These are phyloP conservation scores for Acacia pycnantha DNA, from an alignment of 331 rosid species.

Conservation along the genomic window DNA sequence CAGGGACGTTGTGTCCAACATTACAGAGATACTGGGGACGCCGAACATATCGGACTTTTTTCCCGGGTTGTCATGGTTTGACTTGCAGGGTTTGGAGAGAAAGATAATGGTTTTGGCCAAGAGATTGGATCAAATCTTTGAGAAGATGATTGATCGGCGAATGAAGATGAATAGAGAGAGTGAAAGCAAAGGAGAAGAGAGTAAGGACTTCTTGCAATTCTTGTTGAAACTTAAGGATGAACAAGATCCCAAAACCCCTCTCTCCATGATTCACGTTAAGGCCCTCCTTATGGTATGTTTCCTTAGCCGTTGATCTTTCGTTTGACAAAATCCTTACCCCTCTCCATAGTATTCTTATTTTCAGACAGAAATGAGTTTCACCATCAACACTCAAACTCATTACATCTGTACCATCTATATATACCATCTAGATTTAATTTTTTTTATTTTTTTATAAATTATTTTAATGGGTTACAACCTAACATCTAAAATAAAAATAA, in stretches of 20 bases:
- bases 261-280: constrained; percentile 53
- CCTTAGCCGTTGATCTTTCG: background rate
- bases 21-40: constrained; percentile 45
- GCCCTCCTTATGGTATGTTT: constrained; percentile 70
- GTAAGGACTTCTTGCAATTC: constrained; percentile 60
- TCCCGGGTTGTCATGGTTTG: constrained; percentile 72
- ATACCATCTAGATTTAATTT: too few species aligned
- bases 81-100: constrained; percentile 63
- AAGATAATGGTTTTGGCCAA: constrained; percentile 33
- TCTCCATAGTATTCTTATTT: too few species aligned
- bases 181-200: background rate
- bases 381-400: too few species aligned
- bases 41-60: constrained; percentile 81
- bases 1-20: constrained; percentile 47
- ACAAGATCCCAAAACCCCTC: constrained; percentile 48
- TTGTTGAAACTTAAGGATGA: constrained; percentile 59
- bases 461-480: too few species aligned
- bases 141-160: constrained; percentile 48
- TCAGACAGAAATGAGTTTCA: too few species aligned
- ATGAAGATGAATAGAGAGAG: background rate
- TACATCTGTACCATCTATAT: too few species aligned
- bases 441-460: too few species aligned
- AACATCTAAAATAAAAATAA: too few species aligned
- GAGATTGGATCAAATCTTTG: constrained; percentile 60
- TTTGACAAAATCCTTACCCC: background rate